These are phyloP conservation scores for Stachybotrys echinatus DNA, from an alignment of 2,329 filamentous ascomycete genomes.

Conservation along the genomic window DNA sequence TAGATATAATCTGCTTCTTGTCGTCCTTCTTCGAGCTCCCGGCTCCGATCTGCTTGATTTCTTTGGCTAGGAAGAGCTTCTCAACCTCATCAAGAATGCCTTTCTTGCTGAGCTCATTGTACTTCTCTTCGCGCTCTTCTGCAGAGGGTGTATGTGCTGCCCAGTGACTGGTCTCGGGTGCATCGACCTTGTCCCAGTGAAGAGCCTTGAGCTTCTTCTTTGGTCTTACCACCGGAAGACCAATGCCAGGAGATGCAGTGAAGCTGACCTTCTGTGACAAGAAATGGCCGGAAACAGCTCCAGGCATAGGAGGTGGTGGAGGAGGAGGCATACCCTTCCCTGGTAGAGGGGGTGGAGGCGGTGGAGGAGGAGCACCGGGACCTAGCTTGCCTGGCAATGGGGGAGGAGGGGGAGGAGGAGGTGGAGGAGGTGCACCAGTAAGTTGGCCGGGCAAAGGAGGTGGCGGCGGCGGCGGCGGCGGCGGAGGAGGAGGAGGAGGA, in stretches of 20 bases:
- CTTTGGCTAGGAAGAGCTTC: constrained; percentile 94
- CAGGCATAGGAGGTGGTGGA: constrained; percentile 61
- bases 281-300: constrained; percentile 70
- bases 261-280: constrained; percentile 59
- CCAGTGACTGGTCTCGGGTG: constrained; percentile 89
- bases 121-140: constrained; percentile 91
- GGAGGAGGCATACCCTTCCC: constrained; percentile 39
- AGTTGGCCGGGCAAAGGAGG: constrained; percentile 32
- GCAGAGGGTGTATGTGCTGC: constrained; percentile 79
- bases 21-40: constrained; percentile 74
- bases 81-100: constrained; percentile 97
- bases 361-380: constrained; percentile 28
- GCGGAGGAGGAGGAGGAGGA: constrained; percentile 20
- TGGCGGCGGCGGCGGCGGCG: no score
- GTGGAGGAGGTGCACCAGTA: constrained; percentile 25
- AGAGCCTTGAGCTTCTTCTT: constrained; percentile 99
- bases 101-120: constrained; percentile 85
- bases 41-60: constrained; percentile 81
- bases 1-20: constrained; percentile 95
- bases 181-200: constrained; percentile 98
- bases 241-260: constrained; percentile 50
- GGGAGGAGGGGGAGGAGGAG: constrained; percentile 31
- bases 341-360: constrained; percentile 36
- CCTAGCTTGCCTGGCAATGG: constrained; percentile 30
- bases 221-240: constrained; percentile 75